phyloP scores from a whole-genome alignment of 441 rosid genomes.

The Biscutella auriculata region DNA sequence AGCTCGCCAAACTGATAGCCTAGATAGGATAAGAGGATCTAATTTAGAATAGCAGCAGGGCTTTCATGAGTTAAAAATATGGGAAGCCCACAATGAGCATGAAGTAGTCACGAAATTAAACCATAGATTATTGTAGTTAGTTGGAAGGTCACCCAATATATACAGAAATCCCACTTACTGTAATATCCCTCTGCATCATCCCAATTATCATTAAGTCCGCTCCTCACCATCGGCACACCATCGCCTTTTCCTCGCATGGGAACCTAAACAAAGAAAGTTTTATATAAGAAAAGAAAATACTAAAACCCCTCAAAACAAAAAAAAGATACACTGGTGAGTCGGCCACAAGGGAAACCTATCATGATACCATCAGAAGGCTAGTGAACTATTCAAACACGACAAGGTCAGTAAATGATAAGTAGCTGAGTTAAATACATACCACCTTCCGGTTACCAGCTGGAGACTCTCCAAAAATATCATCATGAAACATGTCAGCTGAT shows the following conservation, averaged over 20 bases:
- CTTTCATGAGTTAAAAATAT: background rate
- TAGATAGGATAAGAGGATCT: conserved; percentile 14
- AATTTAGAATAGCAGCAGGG: background rate
- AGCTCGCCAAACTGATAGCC: conserved; percentile 94
- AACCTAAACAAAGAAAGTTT: conserved; percentile 5
- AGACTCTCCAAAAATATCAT: conserved; percentile 95
- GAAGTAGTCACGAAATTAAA: background rate
- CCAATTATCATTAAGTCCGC: conserved; percentile 94
- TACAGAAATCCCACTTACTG: conserved; percentile 39
- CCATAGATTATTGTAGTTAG: no score
- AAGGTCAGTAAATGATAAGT: background rate
- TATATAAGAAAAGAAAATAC: background rate
- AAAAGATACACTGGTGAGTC: no score
- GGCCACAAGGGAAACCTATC: background rate
- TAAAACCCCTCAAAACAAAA: background rate
- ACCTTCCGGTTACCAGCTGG: conserved; percentile 61
- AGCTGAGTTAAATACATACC: conserved; percentile 30
- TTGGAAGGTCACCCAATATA: background rate
- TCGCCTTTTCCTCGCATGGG: conserved; percentile 61
- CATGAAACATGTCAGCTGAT: conserved; percentile 65
- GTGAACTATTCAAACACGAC: background rate
- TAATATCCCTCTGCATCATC: conserved; percentile 98
- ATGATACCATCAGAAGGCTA: background rate
- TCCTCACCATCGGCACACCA: conserved; percentile 55
- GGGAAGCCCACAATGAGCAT: background rate